A percentile compares a stretch with the other conserved stretches of the same genome.
Evolutionary conservation across 2,329 filamentous ascomycete species (phyloP).

Genomic region (Cordyceps fumosorosea): DNA sequence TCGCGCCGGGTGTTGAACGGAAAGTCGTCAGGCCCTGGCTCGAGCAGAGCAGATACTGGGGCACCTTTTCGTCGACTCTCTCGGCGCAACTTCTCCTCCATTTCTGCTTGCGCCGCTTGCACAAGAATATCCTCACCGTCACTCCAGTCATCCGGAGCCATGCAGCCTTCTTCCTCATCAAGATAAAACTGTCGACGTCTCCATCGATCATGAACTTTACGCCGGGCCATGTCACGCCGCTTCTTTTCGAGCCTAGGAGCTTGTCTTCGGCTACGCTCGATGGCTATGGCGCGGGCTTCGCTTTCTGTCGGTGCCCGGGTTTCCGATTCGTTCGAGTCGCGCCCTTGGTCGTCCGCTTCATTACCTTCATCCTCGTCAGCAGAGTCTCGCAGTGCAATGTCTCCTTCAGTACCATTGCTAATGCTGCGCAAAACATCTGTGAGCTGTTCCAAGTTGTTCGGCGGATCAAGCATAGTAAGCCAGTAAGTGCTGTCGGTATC

Average conservation of each 20-base stretch:
- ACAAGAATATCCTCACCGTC: constrained; percentile 51
- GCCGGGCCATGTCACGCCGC: constrained; percentile 39
- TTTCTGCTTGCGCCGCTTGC: constrained; percentile 19
- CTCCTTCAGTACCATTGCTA: constrained; percentile 19
- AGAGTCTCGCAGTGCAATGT: constrained; percentile 21
- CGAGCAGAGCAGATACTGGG: background rate
- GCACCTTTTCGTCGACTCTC: background rate
- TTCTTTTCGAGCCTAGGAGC: constrained; percentile 33
- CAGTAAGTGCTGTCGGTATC: constrained; percentile 34
- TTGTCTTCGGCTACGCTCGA: constrained; percentile 29
- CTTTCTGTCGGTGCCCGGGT: constrained; percentile 32
- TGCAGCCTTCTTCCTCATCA: constrained; percentile 74
- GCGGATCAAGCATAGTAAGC: constrained; percentile 39
- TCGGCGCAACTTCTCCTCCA: background rate
- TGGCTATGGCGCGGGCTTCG: constrained; percentile 33
- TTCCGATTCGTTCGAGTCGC: constrained; percentile 21
- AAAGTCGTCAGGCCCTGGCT: constrained; percentile 2
- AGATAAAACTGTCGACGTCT: constrained; percentile 72
- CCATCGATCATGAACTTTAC: constrained; percentile 64
- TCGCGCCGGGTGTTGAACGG: constrained; percentile 57
- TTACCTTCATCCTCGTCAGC: constrained; percentile 18
- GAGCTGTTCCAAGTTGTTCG: constrained; percentile 36
- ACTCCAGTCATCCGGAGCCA: constrained; percentile 57
- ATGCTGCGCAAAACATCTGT: constrained; percentile 32
- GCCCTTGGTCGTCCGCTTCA: constrained; percentile 3